Conservation (phyloP, 2,329 filamentous ascomycete species). For the Curvularia verruculosa region DNA sequence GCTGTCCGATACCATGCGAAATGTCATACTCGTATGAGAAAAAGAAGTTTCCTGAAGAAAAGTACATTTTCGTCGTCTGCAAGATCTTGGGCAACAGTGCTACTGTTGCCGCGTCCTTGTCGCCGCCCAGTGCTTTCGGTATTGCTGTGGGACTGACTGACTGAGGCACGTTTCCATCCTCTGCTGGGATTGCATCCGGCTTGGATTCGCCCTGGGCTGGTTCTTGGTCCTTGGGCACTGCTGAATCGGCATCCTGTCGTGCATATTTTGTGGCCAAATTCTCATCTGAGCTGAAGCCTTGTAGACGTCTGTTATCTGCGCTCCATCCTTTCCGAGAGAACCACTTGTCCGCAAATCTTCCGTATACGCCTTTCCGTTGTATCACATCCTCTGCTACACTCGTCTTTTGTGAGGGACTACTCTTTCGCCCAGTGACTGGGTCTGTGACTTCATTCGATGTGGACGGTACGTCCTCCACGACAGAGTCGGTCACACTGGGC, state of each 20-base stretch:
- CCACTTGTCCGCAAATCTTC: conserved; percentile 88
- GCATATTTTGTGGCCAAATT: conserved; percentile 49
- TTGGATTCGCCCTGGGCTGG: conserved; percentile 22
- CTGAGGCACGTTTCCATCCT: conserved; percentile 26
- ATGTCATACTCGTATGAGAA: conserved; percentile 96
- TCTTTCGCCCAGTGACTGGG: conserved; percentile 36
- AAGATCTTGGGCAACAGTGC: conserved; percentile 80
- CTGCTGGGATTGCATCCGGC: conserved; percentile 28
- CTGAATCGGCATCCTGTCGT: conserved; percentile 43
- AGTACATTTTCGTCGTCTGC: conserved; percentile 81
- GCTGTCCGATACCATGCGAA: conserved; percentile 66
- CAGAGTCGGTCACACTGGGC: conserved; percentile 45
- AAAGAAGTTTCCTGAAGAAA: conserved; percentile 84
- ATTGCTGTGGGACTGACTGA: conserved; percentile 43
- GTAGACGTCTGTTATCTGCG: conserved; percentile 69
- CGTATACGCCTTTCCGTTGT: conserved; percentile 79
- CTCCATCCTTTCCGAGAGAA: conserved; percentile 86
- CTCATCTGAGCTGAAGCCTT: conserved; percentile 68
- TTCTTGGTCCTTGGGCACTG: conserved; percentile 33
- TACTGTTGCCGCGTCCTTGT: conserved; percentile 41
- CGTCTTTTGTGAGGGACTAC: conserved; percentile 31
- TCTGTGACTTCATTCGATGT: conserved; percentile 44
- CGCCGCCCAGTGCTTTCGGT: conserved; percentile 42
- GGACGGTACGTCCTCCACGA: conserved; percentile 44
- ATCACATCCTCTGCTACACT: conserved; percentile 91